These are phyloP conservation scores for Tetracladium setigerum DNA, from an alignment of 495 filamentous ascomycete genomes.

Conservation along the genomic window DNA sequence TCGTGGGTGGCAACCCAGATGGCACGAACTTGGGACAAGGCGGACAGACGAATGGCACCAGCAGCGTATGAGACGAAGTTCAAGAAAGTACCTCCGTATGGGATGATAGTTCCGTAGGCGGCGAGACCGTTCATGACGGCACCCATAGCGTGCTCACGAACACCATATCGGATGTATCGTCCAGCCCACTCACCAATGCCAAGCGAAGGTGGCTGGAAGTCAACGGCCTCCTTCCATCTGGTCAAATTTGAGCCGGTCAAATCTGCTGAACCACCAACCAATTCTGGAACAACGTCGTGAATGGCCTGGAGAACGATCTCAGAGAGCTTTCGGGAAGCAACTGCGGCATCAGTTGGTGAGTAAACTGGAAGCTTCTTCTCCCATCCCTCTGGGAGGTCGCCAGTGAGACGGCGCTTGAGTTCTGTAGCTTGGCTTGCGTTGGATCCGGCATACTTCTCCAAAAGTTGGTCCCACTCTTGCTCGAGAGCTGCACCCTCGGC, in stretches of 20 bases:
- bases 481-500: constrained; percentile 82
- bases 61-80: constrained; percentile 99
- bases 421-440: constrained; percentile 73
- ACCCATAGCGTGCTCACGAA: constrained; percentile 96
- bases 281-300: constrained; percentile 75
- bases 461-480: constrained; percentile 90
- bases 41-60: constrained; percentile 87
- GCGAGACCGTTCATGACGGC: constrained; percentile 97
- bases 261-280: constrained; percentile 94
- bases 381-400: constrained; percentile 92
- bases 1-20: constrained; percentile 99
- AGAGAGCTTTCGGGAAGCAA: constrained; percentile 91
- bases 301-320: constrained; percentile 89
- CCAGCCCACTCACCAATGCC: constrained; percentile 82
- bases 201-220: constrained; percentile 90
- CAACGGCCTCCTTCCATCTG: constrained; percentile 89
- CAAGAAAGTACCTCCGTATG: constrained; percentile 92
- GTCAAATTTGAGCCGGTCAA: constrained; percentile 98
- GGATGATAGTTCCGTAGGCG: constrained; percentile 92
- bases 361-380: constrained; percentile 90
- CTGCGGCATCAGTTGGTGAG: constrained; percentile 75
- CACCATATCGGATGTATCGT: constrained; percentile 94
- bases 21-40: constrained; percentile 82
- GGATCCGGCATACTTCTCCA: constrained; percentile 74
- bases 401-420: constrained; percentile 70